These are phyloP conservation scores for Diutina scorzettiae DNA, from an alignment of 1,139 yeast genomes.

Conservation along the genomic window DNA sequence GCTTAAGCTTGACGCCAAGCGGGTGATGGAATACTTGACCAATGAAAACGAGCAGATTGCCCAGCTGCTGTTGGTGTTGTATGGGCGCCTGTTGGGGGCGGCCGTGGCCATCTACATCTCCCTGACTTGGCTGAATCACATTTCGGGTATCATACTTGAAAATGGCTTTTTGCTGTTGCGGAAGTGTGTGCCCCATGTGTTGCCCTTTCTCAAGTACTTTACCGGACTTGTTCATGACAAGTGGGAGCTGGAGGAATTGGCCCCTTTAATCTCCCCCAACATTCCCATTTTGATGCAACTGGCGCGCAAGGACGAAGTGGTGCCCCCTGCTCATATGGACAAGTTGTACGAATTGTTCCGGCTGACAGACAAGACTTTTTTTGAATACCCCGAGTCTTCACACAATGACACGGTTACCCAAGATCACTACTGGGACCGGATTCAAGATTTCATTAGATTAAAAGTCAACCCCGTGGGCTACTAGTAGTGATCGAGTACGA, in stretches of 20 bases:
- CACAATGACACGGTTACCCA: conserved; percentile 78
- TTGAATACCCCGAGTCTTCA: conserved; percentile 43
- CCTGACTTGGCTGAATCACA: conserved; percentile 33
- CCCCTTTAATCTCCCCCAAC: conserved; percentile 36
- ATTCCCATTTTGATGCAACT: conserved; percentile 63
- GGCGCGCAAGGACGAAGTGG: conserved; percentile 77
- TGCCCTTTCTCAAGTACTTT: conserved; percentile 54
- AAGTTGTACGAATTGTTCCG: conserved; percentile 39
- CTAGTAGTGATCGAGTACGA: conserved; percentile 9
- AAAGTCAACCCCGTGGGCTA: conserved; percentile 30
- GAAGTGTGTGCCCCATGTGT: conserved; percentile 71
- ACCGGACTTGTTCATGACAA: conserved; percentile 59
- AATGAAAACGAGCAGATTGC: conserved; percentile 40
- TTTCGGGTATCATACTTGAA: conserved; percentile 64
- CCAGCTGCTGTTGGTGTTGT: conserved; percentile 48
- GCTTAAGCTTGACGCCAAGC: conserved; percentile 69
- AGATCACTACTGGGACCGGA: conserved; percentile 61
- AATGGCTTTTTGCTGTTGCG: conserved; percentile 75
- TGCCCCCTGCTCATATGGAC: conserved; percentile 80
- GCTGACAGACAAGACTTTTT: conserved; percentile 32
- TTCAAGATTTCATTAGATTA: conserved; percentile 42
- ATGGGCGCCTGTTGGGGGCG: conserved; percentile 91
- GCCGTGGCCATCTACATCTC: conserved; percentile 87
- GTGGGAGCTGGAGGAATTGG: conserved; percentile 70
- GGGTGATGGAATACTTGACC: conserved; percentile 50